Base-by-base conservation (phyloP, 495 filamentous ascomycete species). In the Podospora appendiculata region DNA sequence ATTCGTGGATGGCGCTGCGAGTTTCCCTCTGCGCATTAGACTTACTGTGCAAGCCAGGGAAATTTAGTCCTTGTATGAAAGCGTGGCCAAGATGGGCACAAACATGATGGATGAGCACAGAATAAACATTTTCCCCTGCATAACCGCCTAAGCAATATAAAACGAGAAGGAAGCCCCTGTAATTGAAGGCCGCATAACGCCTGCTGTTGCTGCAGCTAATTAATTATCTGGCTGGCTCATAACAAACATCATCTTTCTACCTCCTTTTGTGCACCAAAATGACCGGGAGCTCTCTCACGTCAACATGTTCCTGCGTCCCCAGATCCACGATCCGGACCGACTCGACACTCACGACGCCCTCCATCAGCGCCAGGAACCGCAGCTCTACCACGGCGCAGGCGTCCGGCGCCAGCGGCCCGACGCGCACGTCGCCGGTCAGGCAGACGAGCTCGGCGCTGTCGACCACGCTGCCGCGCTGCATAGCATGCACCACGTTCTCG, bases 251-350 rank as follows among this genome's bases (percentile, higher is more conserved):
- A 18, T 35, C 14, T 32, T 33, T 16, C 17, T 32, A 14, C 44
- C 48, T 33, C 13, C 56, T 39, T 32, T 18, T 53, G 33, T 45
- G 38, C 8, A 81, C 82, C 44, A 90, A 59, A 54, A 93, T 82
- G 57, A 82, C 81, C 6, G 90, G 90, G 39, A 96, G 64, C 58
- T 95, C 86, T 55, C 80, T 73, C 48, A 96, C 82, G 72, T 95
- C 89, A 13, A 88, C 82, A 63, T 83, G 82, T 69, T 94, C 88
- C 56, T 88, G 86, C 42, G 81, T 87, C 35, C 77, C 83, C 55
- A 93, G 70, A 70, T 98, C 93, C 18, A 92, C 76, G 9, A 96
- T 81, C 50, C 89, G 75, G 10, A 98, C 79, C 10, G 84, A 83
- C 60, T 96, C 92, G 3, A 97, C 63, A 3, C 79, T 75, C 8